Base-by-base conservation (phyloP, 441 rosid species). In the Pelargonium myrrhifolium region DNA sequence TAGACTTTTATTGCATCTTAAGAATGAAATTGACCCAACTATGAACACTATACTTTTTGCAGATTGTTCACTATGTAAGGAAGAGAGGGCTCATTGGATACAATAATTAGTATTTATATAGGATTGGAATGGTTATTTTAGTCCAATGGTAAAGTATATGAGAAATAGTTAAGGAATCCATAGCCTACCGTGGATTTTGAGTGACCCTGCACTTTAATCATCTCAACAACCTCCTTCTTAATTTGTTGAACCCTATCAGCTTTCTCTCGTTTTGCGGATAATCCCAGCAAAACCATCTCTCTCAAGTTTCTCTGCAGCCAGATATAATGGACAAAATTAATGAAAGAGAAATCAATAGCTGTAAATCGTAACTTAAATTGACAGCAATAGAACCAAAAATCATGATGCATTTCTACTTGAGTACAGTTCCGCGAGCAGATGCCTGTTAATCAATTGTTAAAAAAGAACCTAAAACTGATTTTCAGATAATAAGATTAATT, bases 241-340 rank as follows among this genome's bases (percentile, higher is more conserved):
- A 79, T 76, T 62, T 72, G 79, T 58, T 74, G 77, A 75, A 81
- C 74, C 49, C 79, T 76, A 53, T 77, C 76, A 56, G 76, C 82
- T 71, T 79, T 81, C 72, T 79, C 85, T 17, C 68, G 81, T 64
- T 81, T 79, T 12, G 79, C 75, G 14, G 82, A 72, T 40, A 71
- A 60, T 55, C 80, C 81, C 73, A 70, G 49, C 22, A 62, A 65
- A 72, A 81, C 75, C 80, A 81, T 81, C 66, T 66, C 82, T 64
- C 72, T 79, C 66, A 78, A 74, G 76, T 81, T 76, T 68, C 81
- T 81, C 85, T 81, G 82, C 21, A 70, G 43, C 53, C 67, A 76
- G 69, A 76, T n/a, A 37, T 17, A 35, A 20, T 3, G 56, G 56
- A 15, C 3, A 15, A 49, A 49, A 45, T 47, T 12, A 47, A 14